phyloP scores from a whole-genome alignment of 2,329 filamentous ascomycete species.

The Colletotrichum endophyticum region DNA sequence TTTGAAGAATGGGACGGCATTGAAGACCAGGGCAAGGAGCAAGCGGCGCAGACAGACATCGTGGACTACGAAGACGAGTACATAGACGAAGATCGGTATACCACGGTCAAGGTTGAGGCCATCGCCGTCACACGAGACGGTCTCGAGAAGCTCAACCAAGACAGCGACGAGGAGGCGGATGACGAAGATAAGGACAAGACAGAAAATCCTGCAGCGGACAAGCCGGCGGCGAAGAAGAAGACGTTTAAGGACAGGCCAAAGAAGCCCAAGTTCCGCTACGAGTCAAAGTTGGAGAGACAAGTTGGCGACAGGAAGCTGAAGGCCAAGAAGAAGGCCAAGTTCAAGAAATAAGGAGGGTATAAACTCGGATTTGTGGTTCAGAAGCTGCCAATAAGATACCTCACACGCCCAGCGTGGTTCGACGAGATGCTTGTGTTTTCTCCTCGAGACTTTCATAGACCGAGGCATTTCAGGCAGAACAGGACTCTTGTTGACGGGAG shows the following conservation, averaged over 20 bases:
- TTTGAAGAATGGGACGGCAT: conserved; percentile 71
- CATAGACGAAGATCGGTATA: conserved; percentile 94
- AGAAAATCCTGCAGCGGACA: conserved; percentile 31
- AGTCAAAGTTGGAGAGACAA: conserved; percentile 85
- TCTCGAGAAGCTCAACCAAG: conserved; percentile 55
- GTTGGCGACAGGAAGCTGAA: conserved; percentile 73
- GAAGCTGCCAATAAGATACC: not conserved
- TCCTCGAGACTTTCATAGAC: not conserved
- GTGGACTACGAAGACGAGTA: conserved; percentile 91
- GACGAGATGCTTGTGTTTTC: not conserved
- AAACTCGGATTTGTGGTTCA: conserved; percentile 11
- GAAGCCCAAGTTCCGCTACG: conserved; percentile 86
- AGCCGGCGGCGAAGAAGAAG: conserved; percentile 49
- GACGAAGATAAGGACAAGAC: conserved; percentile 1
- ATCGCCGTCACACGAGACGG: conserved; percentile 81
- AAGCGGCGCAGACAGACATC: conserved; percentile 47
- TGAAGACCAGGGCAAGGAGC: conserved; percentile 49
- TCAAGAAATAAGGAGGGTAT: conserved; percentile 20
- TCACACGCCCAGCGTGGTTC: conserved; percentile 16
- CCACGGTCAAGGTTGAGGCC: conserved; percentile 90
- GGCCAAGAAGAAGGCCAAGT: conserved; percentile 59
- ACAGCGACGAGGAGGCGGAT: conserved; percentile 35
- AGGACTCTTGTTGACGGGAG: conserved; percentile 16
- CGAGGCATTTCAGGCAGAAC: conserved; percentile 9
- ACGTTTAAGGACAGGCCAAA: conserved; percentile 67